phyloP scores from a whole-genome alignment of 345 rosid species.

The Luvunga scandens region DNA sequence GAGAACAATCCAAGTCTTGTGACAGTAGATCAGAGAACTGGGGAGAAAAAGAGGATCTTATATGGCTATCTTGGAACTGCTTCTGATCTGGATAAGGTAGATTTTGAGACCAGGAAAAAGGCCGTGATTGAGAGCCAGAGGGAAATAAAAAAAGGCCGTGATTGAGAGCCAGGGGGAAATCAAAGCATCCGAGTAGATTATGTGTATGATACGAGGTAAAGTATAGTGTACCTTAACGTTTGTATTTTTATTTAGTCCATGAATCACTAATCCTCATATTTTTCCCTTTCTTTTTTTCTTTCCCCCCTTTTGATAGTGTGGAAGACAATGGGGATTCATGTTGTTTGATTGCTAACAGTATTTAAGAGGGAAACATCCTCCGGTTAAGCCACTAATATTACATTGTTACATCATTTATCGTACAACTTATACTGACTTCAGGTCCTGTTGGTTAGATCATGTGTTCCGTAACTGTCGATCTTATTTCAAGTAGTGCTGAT shows the following conservation, averaged over 20 bases:
- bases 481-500: not conserved
- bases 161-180: slow-evolving; percentile 71
- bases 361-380: not conserved
- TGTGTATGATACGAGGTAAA: slow-evolving; percentile 30
- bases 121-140: slow-evolving; percentile 64
- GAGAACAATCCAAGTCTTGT: slow-evolving; percentile 73
- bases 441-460: not conserved
- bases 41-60: slow-evolving; percentile 73
- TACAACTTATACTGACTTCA: not conserved
- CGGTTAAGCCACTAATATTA: not conserved
- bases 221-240: slow-evolving; percentile 1
- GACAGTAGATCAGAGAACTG: slow-evolving; percentile 58
- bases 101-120: slow-evolving; percentile 79
- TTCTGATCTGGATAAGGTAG: slow-evolving; percentile 72
- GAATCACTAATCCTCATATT: not conserved
- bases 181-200: slow-evolving; percentile 37
- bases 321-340: slow-evolving; percentile 7
- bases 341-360: slow-evolving; percentile 3
- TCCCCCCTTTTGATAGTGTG: slow-evolving; percentile 1
- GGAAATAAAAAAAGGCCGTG: slow-evolving; percentile 54
- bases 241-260: not conserved
- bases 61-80: slow-evolving; percentile 82
- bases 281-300: not conserved
- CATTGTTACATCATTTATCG: not conserved
- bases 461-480: not conserved